Evolutionary conservation across 208 protist species (phyloP), one percentile per base, ranked within the genome.

Genomic region (Leishmania major): DNA sequence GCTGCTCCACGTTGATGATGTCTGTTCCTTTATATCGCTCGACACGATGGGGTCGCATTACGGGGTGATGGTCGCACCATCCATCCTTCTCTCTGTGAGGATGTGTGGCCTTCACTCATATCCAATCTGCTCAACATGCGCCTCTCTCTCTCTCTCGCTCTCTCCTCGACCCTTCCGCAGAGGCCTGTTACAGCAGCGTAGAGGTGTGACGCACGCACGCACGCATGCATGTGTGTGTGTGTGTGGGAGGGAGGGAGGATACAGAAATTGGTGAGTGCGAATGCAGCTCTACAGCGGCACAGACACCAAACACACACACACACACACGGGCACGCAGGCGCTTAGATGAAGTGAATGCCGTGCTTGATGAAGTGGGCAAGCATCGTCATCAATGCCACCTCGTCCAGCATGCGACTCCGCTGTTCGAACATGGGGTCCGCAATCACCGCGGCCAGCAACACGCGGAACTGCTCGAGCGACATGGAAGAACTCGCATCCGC

Each of bases 281-380:
- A 55, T 22, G 11, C 37, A 55, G 45, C 45, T 0, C 70, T 45
- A 75, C 70, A 55, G 25, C 70, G 47, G 1, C 70, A 75, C 11
- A 40, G 5, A 31, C 10, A 5, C 0, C 19, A 49, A 22, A 49
- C 5, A 35, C 66, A 75, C 51, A 45, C 10, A 45, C 10, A 66
- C 22, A 13, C 35, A 19, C 76, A 47, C 19, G 47, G 19, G 55
- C 17, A 69, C 55, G 28, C 17, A 53, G 2, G 37, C 19, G 3
- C 2, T 77, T 85, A 94, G 57, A 94, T 87, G 84, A 98, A 98
- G 78, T 96, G 95, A 80, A 98, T 96, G 49, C 89, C 93, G 83
- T 96, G 87, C 72, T 83, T 89, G 40, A 83, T 95, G 79, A 98
- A 98, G 76, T 88, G 90, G 40, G 84, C 92, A 2, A 98, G 91